Base-by-base conservation (phyloP, 306 rosid species). In the Adenanthera pavonina region DNA sequence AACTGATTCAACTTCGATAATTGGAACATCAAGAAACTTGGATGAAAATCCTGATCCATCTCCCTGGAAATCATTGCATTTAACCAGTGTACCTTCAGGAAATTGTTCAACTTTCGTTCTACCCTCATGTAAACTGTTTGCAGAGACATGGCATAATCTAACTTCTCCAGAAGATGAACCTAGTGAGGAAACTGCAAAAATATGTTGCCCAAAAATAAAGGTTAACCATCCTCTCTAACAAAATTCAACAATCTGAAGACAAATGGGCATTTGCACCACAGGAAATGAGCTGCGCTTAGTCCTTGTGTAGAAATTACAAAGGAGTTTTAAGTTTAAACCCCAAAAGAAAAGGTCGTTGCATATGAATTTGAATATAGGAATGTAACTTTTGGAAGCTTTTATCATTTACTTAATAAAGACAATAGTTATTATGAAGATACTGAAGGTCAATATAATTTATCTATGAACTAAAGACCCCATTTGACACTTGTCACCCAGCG, bases 81-180 rank as follows among this genome's bases (percentile, higher is more conserved):
- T 84, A 69, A 83, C 84, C 74, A 85, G 74, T 3, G 72, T 76
- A 64, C 57, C 83, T 33, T 76, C 85, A 76, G 67, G 78, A 77
- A 74, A 51, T 49, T 84, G 81, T 62, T 74, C 78, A 47, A 3
- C 85, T 65, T 68, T 54, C 78, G 51, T 69, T 84, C 71, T 77
- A 79, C 78, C 70, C 64, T 80, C 86, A 57, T 70, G 86, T 43
- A 84, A 85, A 69, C 79, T 77, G 80, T 57, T 74, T 36, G 73
- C 64, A 43, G 84, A 53, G 65, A 84, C 44, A 81, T 60, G 78
- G 34, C 76, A 54, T 46, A 62, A 85, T 83, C 85, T 85, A 49
- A 84, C 68, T 80, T 89, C 89, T 68, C 79, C 85, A 72, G 71
- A 85, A 77, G 91, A 87, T 53, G 89, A 86, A 72, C 80, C 85